These are phyloP conservation scores for Plasmodium vinckei DNA, from an alignment of 169 alveolate genomes.

Conservation along the genomic window DNA sequence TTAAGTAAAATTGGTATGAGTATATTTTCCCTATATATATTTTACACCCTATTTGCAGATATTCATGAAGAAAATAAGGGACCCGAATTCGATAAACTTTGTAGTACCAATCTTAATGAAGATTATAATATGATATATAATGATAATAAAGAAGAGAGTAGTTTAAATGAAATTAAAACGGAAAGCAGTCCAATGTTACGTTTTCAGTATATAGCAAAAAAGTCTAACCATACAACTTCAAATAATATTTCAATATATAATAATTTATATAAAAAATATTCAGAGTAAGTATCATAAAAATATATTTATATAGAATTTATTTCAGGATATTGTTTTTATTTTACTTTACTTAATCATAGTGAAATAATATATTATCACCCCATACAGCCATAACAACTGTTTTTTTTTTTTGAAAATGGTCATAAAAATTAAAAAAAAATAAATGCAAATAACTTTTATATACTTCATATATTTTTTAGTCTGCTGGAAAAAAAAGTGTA, in stretches of 20 bases:
- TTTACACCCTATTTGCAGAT: neutral
- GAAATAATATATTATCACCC: too few species aligned
- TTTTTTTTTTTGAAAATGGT: neutral
- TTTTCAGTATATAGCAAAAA: constrained; percentile 28
- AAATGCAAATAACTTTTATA: too few species aligned
- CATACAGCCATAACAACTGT: neutral
- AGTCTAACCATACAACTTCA: neutral
- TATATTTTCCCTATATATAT: too few species aligned
- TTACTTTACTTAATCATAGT: too few species aligned
- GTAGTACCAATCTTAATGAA: neutral
- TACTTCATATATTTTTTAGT: neutral
- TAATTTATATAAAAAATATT: constrained; percentile 23
- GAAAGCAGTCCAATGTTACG: constrained; percentile 8
- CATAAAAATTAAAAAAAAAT: too few species aligned
- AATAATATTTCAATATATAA: constrained; percentile 8
- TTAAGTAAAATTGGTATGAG: too few species aligned
- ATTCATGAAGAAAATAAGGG: neutral
- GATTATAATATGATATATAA: neutral
- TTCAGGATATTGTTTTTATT: too few species aligned
- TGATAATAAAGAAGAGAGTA: neutral
- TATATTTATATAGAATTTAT: too few species aligned
- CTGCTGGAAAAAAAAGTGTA: constrained; percentile 23
- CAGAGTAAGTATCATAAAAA: constrained; percentile 22
- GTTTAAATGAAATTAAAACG: constrained; percentile 27
- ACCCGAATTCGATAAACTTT: neutral